Conservation (phyloP, 1,284 basidiomycete genomes). For the Golubevia pallescens region DNA sequence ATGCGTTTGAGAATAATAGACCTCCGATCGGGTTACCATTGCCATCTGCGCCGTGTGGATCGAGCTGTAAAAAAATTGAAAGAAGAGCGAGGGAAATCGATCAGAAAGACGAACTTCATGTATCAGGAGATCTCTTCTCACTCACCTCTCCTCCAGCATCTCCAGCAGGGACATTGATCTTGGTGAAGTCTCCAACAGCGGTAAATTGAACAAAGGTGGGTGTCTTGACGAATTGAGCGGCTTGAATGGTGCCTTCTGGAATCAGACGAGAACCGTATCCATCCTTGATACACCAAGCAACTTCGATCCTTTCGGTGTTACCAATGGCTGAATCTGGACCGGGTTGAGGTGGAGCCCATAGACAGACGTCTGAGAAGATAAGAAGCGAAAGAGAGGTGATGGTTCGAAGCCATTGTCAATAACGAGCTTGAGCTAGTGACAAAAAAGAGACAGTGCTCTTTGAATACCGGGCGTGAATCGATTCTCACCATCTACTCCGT, state of each 20-base stretch:
- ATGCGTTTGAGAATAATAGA: slow-evolving; percentile 37
- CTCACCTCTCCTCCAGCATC: slow-evolving; percentile 65
- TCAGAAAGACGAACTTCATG: no score
- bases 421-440: no score
- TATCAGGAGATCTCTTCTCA: no score
- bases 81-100: no score
- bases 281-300: slow-evolving; percentile 58
- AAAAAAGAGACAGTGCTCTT: not conserved
- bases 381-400: no score
- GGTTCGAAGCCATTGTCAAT: no score
- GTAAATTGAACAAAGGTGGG: slow-evolving; percentile 18
- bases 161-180: slow-evolving; percentile 50
- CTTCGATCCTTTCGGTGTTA: slow-evolving; percentile 42
- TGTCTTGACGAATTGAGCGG: slow-evolving; percentile 15
- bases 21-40: slow-evolving; percentile 49
- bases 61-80: no score
- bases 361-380: no score
- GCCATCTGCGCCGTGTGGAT: slow-evolving; percentile 55
- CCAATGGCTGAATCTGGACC: slow-evolving; percentile 23
- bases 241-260: slow-evolving; percentile 23
- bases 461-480: not conserved
- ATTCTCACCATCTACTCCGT: not conserved
- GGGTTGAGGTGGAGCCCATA: slow-evolving; percentile 35
- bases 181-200: slow-evolving; percentile 62
- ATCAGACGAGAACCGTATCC: slow-evolving; percentile 57